Base-by-base conservation (phyloP, 495 filamentous ascomycete species). In the Hyaloscypha variabilis region DNA sequence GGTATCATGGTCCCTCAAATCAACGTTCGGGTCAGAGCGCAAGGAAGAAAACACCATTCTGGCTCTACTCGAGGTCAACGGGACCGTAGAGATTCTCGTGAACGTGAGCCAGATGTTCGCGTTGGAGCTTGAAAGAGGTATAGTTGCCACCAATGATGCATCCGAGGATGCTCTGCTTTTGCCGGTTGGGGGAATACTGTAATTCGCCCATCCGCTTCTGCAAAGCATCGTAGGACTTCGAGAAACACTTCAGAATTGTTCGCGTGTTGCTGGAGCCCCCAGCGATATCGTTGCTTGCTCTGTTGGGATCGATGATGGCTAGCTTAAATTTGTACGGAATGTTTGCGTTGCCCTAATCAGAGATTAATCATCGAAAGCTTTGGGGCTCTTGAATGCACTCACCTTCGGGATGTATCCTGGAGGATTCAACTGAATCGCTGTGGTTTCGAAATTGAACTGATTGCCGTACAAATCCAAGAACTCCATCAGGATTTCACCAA, bases 391-490 rank as follows among this genome's bases (percentile, higher is more conserved):
- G 53, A 46, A 5, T 1, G 17, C 11, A 50, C 84, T 72, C 72
- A 93, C 87, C 90, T 97, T 93, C 69, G 86, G 80, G 67, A 91
- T 79, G 72, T 87, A 88, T 19, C 81, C 82, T 1, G 92, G 88
- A 8, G 91, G 89, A 50, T 89, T 76, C 77, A 96, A 75, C n/a
- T 83, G 77, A 71, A 99, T 93, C 3, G 90, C 92, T 17, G 85
- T 81, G 2, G 72, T 80, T 31, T 77, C 66, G 63, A 86, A 87
- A 64, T 94, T 82, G 69, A 97, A 92, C 52, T 82, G 73, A 63
- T 90, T 91, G 0, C 95, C 95, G 66, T 97, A 99, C 13, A 94
- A 87, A 58, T 95, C 85, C 6, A 98, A 82, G 72, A 99, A 97
- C 53, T 92, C 83, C 75, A 97, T 84, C 1, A 99, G 79, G 14